Conservation (phyloP, 2,329 filamentous ascomycete species). For the Penicillium concentricum region DNA sequence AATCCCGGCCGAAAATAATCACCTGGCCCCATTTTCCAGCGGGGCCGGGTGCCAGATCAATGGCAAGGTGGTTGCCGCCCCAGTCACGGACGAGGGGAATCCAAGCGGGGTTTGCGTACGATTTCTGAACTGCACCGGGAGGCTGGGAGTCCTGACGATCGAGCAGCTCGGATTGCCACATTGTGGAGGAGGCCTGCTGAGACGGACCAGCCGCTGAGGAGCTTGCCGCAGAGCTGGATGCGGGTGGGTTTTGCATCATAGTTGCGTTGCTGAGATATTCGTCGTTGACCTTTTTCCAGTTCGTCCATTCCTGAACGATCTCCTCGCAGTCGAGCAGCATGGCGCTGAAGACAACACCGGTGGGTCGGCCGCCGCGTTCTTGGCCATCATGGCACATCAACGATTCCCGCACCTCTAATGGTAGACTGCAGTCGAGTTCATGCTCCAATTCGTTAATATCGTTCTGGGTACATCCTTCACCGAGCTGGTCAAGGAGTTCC, state of each 20-base stretch:
- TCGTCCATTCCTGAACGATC: slow-evolving; percentile 95
- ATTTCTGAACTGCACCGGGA: slow-evolving; percentile 80
- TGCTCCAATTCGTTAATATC: slow-evolving; percentile 97
- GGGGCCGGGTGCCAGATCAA: slow-evolving; percentile 88
- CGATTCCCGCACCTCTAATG: slow-evolving; percentile 90
- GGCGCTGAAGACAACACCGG: slow-evolving; percentile 85
- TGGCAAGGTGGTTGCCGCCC: slow-evolving; percentile 96
- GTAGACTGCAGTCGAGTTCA: slow-evolving; percentile 88
- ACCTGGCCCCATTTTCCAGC: slow-evolving; percentile 93
- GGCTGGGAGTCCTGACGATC: slow-evolving; percentile 86
- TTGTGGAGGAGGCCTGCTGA: slow-evolving; percentile 54
- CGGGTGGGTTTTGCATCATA: slow-evolving; percentile 55
- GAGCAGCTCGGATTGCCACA: slow-evolving; percentile 83
- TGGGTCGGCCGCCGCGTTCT: slow-evolving; percentile 85
- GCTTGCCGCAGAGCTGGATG: slow-evolving; percentile 65
- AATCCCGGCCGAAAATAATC: slow-evolving; percentile 94
- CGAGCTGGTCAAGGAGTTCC: slow-evolving; percentile 88
- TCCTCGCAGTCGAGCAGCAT: slow-evolving; percentile 99
- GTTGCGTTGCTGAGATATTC: slow-evolving; percentile 70
- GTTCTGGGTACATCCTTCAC: slow-evolving; percentile 88
- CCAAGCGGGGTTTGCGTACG: slow-evolving; percentile 91
- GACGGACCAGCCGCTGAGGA: slow-evolving; percentile 63
- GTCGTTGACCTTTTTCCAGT: slow-evolving; percentile 91
- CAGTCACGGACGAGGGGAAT: slow-evolving; percentile 95
- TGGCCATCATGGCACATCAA: slow-evolving; percentile 92